These are phyloP conservation scores for Globisporangium alternatum DNA, from an alignment of 352 stramenopile genomes.

Conservation along the genomic window DNA sequence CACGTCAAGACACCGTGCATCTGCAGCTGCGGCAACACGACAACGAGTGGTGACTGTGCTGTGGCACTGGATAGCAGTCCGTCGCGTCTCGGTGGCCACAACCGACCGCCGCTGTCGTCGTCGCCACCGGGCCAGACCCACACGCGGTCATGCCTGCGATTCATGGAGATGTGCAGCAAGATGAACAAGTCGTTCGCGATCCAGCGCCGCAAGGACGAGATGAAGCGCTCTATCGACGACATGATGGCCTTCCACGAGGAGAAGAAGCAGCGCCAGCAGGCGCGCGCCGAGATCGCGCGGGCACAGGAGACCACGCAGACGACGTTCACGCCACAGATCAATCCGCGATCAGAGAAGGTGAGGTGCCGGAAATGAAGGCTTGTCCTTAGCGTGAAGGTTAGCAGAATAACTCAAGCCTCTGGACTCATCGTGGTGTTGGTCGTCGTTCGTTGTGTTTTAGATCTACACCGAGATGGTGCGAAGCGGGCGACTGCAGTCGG, in stretches of 20 bases:
- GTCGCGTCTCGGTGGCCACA: not conserved
- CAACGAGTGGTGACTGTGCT: slow-evolving; percentile 2
- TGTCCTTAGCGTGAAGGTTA: too few relatives aligned
- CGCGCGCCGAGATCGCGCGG: slow-evolving; percentile 26
- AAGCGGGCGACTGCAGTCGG: slow-evolving; percentile 31
- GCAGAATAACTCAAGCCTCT: too few relatives aligned
- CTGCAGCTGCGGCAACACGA: slow-evolving; percentile 32
- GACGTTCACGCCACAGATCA: slow-evolving; percentile 52
- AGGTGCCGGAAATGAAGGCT: too few relatives aligned
- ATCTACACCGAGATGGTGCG: slow-evolving; percentile 49
- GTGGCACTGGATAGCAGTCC: slow-evolving; percentile 7
- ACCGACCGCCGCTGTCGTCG: slow-evolving; percentile 1
- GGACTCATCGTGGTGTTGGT: not conserved
- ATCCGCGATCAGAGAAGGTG: slow-evolving; percentile 44
- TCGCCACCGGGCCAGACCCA: slow-evolving; percentile 17
- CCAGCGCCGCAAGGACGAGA: slow-evolving; percentile 43
- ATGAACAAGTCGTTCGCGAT: slow-evolving; percentile 46
- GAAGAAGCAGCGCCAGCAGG: slow-evolving; percentile 38
- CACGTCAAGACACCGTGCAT: slow-evolving; percentile 43
- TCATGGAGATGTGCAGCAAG: slow-evolving; percentile 52
- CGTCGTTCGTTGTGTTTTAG: slow-evolving; percentile 14
- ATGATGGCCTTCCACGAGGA: slow-evolving; percentile 48
- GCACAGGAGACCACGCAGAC: slow-evolving; percentile 31
- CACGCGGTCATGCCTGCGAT: slow-evolving; percentile 39
- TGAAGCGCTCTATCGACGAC: slow-evolving; percentile 48